Percentiles rank a stretch among this genome's conserved stretches.
Conservation (phyloP, 305 asterid genomes). For the Fraxinus platypoda region DNA sequence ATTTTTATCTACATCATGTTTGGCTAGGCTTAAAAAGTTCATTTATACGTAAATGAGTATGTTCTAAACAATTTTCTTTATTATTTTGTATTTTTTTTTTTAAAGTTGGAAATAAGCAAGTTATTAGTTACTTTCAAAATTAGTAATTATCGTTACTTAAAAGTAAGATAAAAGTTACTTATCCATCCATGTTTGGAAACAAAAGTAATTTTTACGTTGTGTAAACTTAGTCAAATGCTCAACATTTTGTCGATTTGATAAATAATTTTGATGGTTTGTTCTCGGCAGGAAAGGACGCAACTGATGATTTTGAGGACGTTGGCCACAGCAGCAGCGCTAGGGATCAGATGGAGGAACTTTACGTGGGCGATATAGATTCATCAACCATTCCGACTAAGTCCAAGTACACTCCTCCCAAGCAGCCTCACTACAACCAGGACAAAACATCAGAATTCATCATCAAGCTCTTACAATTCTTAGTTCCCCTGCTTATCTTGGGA, state of each 20-base stretch:
- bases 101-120: not conserved
- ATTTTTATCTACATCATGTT: not conserved
- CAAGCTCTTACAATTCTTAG: conserved; percentile 84
- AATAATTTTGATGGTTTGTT: not conserved
- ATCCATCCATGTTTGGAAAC: not conserved
- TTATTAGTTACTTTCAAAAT: not conserved
- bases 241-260: not conserved
- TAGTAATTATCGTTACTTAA: not conserved
- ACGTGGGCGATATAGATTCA: conserved; percentile 61
- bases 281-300: conserved; percentile 81
- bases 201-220: not conserved
- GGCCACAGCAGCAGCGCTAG: conserved; percentile 80
- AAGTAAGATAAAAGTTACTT: not conserved
- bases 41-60: not conserved
- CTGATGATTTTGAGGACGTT: conserved; percentile 90
- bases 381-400: conserved; percentile 58
- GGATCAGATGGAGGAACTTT: conserved; percentile 65
- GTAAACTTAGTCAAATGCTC: not conserved
- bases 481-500: conserved; percentile 72
- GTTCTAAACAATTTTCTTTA: not conserved
- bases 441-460: conserved; percentile 68
- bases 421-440: conserved; percentile 87
- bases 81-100: too few species aligned
- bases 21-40: not conserved
- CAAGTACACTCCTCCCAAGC: conserved; percentile 68